These are phyloP conservation scores for Halophytophthora batemanensis DNA, from an alignment of 352 stramenopile genomes.

Conservation along the genomic window DNA sequence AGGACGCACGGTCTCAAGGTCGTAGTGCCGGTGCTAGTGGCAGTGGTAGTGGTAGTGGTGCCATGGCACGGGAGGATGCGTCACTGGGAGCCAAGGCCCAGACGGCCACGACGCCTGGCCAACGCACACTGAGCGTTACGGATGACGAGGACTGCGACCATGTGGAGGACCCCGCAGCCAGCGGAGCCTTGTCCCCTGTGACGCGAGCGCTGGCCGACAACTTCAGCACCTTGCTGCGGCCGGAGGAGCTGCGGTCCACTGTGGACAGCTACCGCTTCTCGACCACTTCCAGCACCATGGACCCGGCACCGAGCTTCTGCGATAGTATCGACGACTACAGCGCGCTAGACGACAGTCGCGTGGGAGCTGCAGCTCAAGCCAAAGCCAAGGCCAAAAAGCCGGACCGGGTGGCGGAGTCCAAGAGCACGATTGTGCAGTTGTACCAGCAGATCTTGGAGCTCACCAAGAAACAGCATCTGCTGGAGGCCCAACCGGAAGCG, in stretches of 20 bases:
- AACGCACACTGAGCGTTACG: constrained; percentile 26
- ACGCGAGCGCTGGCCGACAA: constrained; percentile 34
- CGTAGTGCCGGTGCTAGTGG: constrained; percentile 12
- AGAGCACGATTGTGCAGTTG: constrained; percentile 48
- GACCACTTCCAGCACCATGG: constrained; percentile 26
- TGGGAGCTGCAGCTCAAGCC: constrained; percentile 1
- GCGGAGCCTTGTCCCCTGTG: constrained; percentile 11
- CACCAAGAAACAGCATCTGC: constrained; percentile 51
- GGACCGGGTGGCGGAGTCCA: constrained; percentile 17
- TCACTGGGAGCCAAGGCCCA: constrained; percentile 12
- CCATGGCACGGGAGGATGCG: constrained; percentile 1
- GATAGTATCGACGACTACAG: constrained; percentile 23
- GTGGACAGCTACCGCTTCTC: constrained; percentile 43
- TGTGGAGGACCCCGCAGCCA: constrained; percentile 23
- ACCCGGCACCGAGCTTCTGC: constrained; percentile 23
- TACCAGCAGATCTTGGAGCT: constrained; percentile 66
- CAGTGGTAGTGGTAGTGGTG: constrained; percentile 6
- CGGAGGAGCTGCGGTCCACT: constrained; percentile 31
- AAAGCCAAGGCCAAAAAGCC: constrained; percentile 10
- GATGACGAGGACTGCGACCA: constrained; percentile 34
- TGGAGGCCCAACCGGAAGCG: constrained; percentile 39
- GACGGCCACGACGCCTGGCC: constrained; percentile 16
- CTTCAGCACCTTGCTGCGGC: constrained; percentile 36
- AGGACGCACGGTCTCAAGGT: constrained; percentile 5
- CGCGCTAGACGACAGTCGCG: constrained; percentile 18